Conservation (phyloP, 2,329 filamentous ascomycete species). For the Dactylellina drechsleri region DNA sequence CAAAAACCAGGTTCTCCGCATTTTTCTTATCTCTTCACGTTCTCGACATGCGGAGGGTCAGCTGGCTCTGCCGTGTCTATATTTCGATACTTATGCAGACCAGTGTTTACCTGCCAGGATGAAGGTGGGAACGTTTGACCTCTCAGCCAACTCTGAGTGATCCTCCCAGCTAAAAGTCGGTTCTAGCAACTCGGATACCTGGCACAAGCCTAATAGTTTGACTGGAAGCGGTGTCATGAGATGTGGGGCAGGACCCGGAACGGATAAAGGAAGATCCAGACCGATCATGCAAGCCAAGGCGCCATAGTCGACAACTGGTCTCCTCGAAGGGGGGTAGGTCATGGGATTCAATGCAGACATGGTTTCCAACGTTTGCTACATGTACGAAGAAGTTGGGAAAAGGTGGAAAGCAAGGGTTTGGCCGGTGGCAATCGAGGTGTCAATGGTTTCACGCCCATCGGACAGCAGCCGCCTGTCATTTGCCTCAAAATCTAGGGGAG, state of each 20-base stretch:
- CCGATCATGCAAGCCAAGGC: constrained; percentile 53
- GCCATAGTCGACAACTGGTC: constrained; percentile 16
- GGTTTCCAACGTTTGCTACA: constrained; percentile 4
- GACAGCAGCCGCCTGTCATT: constrained; percentile 42
- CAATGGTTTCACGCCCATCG: constrained; percentile 17
- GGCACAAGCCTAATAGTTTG: constrained; percentile 25
- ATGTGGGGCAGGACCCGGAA: constrained; percentile 41
- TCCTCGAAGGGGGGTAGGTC: constrained; percentile 27
- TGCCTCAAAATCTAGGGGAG: constrained; percentile 29
- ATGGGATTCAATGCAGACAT: constrained; percentile 37
- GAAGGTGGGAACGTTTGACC: constrained; percentile 28
- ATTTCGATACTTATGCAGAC: constrained; percentile 29
- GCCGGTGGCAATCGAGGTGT: constrained; percentile 24
- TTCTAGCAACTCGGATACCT: not conserved
- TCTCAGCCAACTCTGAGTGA: constrained; percentile 10
- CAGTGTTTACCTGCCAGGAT: constrained; percentile 16
- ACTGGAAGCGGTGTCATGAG: not conserved
- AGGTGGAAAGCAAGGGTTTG: constrained; percentile 5
- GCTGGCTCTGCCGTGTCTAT: constrained; percentile 49
- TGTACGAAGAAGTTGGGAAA: constrained; percentile 11
- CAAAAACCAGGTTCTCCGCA: constrained; percentile 53
- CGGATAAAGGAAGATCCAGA: constrained; percentile 56
- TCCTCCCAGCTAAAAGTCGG: constrained; percentile 12
- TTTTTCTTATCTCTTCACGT: constrained; percentile 39
- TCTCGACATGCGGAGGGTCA: constrained; percentile 41